A percentile compares a stretch with the other conserved stretches of the same genome.
Evolutionary conservation across 2,329 filamentous ascomycete genomes (phyloP).

Genomic region (Fusarium temperatum): DNA sequence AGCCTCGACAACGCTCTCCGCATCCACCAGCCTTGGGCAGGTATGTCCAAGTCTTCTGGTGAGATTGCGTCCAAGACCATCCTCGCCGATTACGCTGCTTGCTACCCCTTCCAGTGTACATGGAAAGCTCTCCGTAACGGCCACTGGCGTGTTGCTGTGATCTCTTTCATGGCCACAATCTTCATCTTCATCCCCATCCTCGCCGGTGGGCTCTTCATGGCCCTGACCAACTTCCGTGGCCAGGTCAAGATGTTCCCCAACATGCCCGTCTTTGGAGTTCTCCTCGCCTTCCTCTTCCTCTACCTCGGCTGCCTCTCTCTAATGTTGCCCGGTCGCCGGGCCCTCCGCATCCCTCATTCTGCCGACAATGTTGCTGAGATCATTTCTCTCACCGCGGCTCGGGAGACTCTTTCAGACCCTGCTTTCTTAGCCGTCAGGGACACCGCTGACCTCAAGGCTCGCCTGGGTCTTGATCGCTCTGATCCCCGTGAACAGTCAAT

Average conservation of each 20-base stretch:
- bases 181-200: constrained; percentile 73
- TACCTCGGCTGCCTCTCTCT: constrained; percentile 72
- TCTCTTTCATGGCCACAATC: constrained; percentile 67
- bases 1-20: constrained; percentile 72
- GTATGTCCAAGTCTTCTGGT: constrained; percentile 66
- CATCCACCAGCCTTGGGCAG: constrained; percentile 74
- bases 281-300: constrained; percentile 76
- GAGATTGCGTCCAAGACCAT: constrained; percentile 70
- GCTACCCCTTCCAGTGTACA: constrained; percentile 68
- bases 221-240: constrained; percentile 64
- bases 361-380: constrained; percentile 79
- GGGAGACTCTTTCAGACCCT: constrained; percentile 75
- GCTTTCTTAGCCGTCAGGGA: constrained; percentile 75
- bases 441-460: constrained; percentile 73
- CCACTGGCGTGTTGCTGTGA: constrained; percentile 71
- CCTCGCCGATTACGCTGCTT: constrained; percentile 75
- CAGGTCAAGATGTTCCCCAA: constrained; percentile 75
- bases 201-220: constrained; percentile 77
- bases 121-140: constrained; percentile 66
- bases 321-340: constrained; percentile 67
- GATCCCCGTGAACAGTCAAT: constrained; percentile 57
- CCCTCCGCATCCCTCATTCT: constrained; percentile 75
- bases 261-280: constrained; percentile 75
- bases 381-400: constrained; percentile 79
- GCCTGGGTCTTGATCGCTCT: constrained; percentile 67